Evolutionary conservation across 495 filamentous ascomycete genomes (phyloP).

Genomic region (Platismatia glauca): DNA sequence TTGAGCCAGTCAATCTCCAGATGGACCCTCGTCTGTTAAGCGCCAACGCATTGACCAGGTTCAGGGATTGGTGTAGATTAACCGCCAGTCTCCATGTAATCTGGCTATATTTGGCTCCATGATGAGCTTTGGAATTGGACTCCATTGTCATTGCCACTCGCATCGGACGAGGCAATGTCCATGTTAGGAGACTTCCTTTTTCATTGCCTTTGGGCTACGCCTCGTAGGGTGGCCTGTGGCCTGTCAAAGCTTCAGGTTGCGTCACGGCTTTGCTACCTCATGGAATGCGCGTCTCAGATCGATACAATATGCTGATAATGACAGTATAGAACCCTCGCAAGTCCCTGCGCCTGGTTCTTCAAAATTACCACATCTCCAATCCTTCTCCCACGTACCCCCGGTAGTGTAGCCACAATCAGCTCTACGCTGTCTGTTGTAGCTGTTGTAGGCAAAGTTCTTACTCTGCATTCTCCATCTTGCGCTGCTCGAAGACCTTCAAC

Average conservation of each 20-base stretch:
- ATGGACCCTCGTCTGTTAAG: slow-evolving; percentile 13
- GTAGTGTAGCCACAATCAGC: too few species aligned
- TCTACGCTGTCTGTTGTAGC: not conserved
- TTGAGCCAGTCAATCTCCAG: slow-evolving; percentile 4
- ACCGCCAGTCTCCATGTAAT: slow-evolving; percentile 7
- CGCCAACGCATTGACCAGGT: slow-evolving; percentile 14
- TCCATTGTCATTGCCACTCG: not conserved
- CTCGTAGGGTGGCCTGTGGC: too few species aligned
- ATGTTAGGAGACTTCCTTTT: not conserved
- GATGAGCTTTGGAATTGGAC: not conserved
- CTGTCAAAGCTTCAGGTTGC: not conserved
- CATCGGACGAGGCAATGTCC: not conserved
- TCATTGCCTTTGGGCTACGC: too few species aligned
- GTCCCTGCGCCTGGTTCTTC: not conserved
- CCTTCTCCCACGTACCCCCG: not conserved
- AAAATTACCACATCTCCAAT: not conserved
- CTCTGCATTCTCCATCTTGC: slow-evolving; percentile 48
- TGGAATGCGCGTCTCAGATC: not conserved
- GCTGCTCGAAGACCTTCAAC: slow-evolving; percentile 62
- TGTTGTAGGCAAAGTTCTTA: not conserved
- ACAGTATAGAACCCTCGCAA: not conserved
- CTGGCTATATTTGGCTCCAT: slow-evolving; percentile 4
- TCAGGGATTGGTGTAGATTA: slow-evolving; percentile 7
- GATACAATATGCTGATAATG: not conserved
- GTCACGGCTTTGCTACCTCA: not conserved